Evolutionary conservation across 805 yeast genomes (phyloP).

Genomic region (Clavispora phyllophila): DNA sequence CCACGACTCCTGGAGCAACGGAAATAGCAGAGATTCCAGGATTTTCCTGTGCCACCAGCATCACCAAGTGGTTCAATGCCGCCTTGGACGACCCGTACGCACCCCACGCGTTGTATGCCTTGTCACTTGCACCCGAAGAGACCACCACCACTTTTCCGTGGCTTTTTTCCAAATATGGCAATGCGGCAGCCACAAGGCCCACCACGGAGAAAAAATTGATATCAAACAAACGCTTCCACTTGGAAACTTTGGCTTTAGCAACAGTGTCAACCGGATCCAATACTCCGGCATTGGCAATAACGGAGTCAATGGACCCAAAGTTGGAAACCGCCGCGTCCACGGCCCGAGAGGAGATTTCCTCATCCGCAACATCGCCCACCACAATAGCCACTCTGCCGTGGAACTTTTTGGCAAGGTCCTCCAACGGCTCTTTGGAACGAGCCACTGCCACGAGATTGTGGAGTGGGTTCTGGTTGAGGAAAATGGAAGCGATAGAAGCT

Average conservation of each 20-base stretch:
- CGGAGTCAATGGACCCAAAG: conserved; percentile 57
- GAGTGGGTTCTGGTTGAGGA: conserved; percentile 33
- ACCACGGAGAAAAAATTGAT: conserved; percentile 77
- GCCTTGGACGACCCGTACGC: conserved; percentile 93
- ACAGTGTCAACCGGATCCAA: conserved; percentile 68
- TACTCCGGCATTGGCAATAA: conserved; percentile 78
- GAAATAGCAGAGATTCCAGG: conserved; percentile 53
- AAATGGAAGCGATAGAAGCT: conserved; percentile 54
- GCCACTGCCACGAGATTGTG: conserved; percentile 65
- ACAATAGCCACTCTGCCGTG: conserved; percentile 50
- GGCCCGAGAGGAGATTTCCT: conserved; percentile 28
- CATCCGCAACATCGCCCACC: conserved; percentile 57
- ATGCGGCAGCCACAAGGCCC: conserved; percentile 46
- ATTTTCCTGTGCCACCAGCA: conserved; percentile 66
- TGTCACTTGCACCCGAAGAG: conserved; percentile 81
- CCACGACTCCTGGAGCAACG: conserved; percentile 93
- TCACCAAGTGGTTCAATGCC: conserved; percentile 74
- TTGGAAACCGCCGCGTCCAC: conserved; percentile 41
- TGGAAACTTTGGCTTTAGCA: conserved; percentile 45
- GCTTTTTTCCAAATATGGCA: conserved; percentile 53
- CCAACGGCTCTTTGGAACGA: conserved; percentile 50
- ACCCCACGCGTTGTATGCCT: conserved; percentile 68
- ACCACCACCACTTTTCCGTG: conserved; percentile 72
- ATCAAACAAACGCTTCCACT: conserved; percentile 65
- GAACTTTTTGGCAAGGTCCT: conserved; percentile 36